phyloP scores from a whole-genome alignment of 2,329 filamentous ascomycete genomes.

The Davidsoniella neocaledoniae region DNA sequence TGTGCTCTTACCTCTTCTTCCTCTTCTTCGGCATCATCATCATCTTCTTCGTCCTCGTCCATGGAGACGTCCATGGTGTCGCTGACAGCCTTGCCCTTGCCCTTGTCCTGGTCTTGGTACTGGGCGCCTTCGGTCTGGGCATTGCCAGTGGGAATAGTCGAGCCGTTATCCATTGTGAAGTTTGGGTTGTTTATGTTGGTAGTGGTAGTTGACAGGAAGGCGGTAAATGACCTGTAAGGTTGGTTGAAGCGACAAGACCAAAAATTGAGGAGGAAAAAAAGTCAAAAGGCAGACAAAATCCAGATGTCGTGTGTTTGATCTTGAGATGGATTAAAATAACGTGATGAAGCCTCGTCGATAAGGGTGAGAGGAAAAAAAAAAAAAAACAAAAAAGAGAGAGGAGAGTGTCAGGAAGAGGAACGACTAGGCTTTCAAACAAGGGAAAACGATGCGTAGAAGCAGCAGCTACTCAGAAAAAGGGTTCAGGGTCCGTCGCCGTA shows the following conservation, averaged over 20 bases:
- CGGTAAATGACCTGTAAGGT: background rate
- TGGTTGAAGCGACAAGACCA: background rate
- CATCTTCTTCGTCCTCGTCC: constrained; percentile 58
- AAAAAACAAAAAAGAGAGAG: constrained; percentile 4
- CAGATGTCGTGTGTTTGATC: background rate
- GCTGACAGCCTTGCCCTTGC: constrained; percentile 66
- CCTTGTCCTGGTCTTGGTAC: constrained; percentile 57
- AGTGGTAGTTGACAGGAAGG: background rate
- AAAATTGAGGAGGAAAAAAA: constrained; percentile 4
- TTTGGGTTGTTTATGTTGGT: background rate
- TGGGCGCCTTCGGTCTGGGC: constrained; percentile 23
- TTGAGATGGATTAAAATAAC: background rate
- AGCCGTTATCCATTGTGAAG: constrained; percentile 34
- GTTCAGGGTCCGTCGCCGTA: background rate
- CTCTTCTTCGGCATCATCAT: constrained; percentile 54
- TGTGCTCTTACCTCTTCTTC: constrained; percentile 24
- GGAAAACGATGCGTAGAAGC: background rate
- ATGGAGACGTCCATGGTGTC: constrained; percentile 44
- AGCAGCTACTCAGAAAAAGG: background rate
- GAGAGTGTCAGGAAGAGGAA: constrained; percentile 5
- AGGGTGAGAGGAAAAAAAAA: constrained; percentile 1
- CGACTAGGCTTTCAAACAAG: background rate
- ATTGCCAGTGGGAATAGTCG: constrained; percentile 30
- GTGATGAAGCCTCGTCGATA: background rate
- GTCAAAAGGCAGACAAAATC: background rate